Evolutionary conservation across 78 protist species (phyloP).

Genomic region (Anaeramoeba ignava): DNA sequence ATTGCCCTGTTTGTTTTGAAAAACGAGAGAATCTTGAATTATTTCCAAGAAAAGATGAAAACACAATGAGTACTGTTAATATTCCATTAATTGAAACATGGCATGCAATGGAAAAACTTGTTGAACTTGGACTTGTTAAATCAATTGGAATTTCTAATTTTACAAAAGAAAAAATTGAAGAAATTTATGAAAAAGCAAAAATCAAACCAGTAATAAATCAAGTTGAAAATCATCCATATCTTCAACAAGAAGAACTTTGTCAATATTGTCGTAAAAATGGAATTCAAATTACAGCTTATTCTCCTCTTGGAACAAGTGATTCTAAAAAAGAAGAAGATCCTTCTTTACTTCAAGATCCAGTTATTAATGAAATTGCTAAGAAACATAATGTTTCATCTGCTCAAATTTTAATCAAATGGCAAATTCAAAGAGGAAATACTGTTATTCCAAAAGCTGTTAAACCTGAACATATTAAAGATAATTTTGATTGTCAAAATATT

Average conservation of each 20-base stretch:
- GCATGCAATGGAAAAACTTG: background rate
- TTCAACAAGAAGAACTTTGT: background rate
- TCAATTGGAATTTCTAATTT: background rate
- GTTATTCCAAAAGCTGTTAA: background rate
- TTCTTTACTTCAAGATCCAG: background rate
- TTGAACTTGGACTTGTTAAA: background rate
- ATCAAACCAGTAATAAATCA: background rate
- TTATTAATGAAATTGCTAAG: background rate
- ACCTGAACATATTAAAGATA: background rate
- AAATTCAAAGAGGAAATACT: background rate
- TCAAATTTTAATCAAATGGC: background rate
- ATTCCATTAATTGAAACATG: background rate
- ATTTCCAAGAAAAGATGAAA: background rate
- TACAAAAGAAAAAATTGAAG: background rate
- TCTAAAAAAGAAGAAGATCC: too few relatives aligned
- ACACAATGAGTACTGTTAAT: background rate
- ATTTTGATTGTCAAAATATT: background rate
- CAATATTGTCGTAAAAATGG: background rate
- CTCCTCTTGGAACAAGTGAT: background rate
- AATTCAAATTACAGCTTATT: background rate
- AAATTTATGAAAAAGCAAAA: background rate
- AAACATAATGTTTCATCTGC: background rate
- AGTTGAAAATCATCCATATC: background rate
- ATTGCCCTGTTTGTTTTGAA: background rate
- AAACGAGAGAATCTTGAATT: background rate